These are phyloP conservation scores for Amanita thiersii DNA, from an alignment of 768 basidiomycete genomes.

Conservation along the genomic window DNA sequence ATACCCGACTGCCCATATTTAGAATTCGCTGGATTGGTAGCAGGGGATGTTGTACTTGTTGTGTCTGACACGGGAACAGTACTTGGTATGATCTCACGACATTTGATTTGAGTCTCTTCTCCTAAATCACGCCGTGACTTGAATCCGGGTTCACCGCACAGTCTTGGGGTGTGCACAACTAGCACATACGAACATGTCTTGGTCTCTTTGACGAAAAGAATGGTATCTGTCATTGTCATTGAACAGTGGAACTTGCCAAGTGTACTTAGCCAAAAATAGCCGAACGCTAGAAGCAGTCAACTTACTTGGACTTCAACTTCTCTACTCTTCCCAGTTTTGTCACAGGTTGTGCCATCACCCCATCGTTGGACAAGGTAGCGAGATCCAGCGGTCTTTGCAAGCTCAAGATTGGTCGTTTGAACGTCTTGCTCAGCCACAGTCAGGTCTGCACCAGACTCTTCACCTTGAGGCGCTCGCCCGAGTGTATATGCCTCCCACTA, in stretches of 20 bases:
- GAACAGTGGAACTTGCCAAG: conserved; percentile 81
- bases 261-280: conserved; percentile 14
- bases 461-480: conserved; percentile 55
- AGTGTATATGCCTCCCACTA: conserved; percentile 77
- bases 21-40: conserved; percentile 8
- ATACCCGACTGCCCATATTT: conserved; percentile 4
- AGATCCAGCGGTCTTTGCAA: conserved; percentile 69
- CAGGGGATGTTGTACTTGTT: conserved; percentile 10
- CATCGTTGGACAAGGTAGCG: conserved; percentile 90
- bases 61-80: conserved; percentile 18
- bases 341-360: conserved; percentile 88
- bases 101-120: conserved; percentile 66
- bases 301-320: conserved; percentile 93
- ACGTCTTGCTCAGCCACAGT: conserved; percentile 58
- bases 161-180: conserved; percentile 88
- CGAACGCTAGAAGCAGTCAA: too few relatives aligned
- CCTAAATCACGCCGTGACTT: conserved; percentile 60
- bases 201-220: conserved; percentile 87
- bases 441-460: conserved; percentile 55
- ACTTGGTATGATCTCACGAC: conserved; percentile 62
- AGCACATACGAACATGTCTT: conserved; percentile 93
- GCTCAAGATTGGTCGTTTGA: conserved; percentile 63
- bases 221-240: conserved; percentile 87
- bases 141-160: conserved; percentile 92
- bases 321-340: conserved; percentile 81